Percentiles rank a stretch among this genome's conserved stretches.
phyloP scores from a whole-genome alignment of 2,329 filamentous ascomycete genomes.

The Aspergillus phoenicis region DNA sequence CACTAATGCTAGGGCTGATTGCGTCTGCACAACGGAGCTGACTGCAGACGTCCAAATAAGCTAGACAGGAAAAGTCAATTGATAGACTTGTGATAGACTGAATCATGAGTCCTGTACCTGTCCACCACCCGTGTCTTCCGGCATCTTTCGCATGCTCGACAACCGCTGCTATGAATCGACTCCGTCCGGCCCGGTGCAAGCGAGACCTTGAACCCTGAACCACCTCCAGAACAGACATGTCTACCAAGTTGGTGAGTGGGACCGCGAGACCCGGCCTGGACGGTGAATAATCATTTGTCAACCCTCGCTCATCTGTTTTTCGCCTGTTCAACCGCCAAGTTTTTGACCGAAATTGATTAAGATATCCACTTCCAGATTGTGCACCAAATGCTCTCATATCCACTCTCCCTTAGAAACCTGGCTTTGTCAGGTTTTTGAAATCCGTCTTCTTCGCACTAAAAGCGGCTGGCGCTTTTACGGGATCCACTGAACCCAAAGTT shows the following conservation, averaged over 20 bases:
- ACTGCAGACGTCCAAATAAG: neutral
- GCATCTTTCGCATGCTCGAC: too few relatives aligned
- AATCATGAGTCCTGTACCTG: neutral
- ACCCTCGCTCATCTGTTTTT: neutral
- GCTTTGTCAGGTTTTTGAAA: conserved; percentile 8
- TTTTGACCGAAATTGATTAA: neutral
- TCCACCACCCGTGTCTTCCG: neutral
- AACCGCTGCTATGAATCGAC: too few relatives aligned
- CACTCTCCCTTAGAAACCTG: neutral
- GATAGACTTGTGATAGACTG: neutral
- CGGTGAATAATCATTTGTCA: neutral
- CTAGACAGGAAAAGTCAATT: neutral
- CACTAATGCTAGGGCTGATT: neutral
- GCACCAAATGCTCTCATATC: neutral
- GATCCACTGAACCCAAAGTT: conserved; percentile 2
- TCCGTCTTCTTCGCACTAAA: neutral
- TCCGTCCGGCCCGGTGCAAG: neutral
- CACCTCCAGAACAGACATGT: neutral
- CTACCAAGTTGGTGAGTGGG: neutral
- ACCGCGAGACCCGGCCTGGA: neutral
- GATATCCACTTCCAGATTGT: neutral
- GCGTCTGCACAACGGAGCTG: neutral
- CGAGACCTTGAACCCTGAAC: neutral
- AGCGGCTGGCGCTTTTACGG: neutral
- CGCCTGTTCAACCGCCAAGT: neutral